Evolutionary conservation across 768 basidiomycete species (phyloP).

Genomic region (Tephrocybe sp.): DNA sequence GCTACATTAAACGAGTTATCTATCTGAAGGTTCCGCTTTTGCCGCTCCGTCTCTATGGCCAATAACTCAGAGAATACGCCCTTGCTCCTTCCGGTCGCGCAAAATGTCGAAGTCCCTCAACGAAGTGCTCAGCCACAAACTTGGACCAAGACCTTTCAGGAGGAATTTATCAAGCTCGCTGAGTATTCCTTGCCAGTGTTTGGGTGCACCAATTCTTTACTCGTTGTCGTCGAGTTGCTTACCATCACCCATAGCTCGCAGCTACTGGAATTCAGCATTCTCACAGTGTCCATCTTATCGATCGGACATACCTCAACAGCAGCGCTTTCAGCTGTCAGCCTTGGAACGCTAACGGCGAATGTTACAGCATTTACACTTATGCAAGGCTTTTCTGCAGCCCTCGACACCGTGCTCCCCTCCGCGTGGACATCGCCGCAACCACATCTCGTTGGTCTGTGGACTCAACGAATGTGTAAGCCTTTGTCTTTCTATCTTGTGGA

Average conservation of each 20-base stretch:
- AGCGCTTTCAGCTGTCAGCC: slow-evolving; percentile 79
- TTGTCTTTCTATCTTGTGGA: background rate
- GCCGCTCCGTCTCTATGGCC: too few species aligned
- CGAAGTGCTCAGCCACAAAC: too few species aligned
- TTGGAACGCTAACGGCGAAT: slow-evolving; percentile 72
- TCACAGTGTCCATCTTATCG: slow-evolving; percentile 81
- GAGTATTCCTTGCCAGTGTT: too few species aligned
- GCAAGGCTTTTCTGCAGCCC: slow-evolving; percentile 77
- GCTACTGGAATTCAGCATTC: slow-evolving; percentile 81
- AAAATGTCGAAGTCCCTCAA: too few species aligned
- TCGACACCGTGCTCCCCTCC: slow-evolving; percentile 91
- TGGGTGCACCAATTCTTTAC: too few species aligned
- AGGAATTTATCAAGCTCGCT: too few species aligned
- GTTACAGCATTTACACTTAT: slow-evolving; percentile 77
- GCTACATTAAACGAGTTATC: too few species aligned
- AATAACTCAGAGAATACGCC: too few species aligned
- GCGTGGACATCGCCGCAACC: slow-evolving; percentile 93
- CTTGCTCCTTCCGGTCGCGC: too few species aligned
- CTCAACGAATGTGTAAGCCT: slow-evolving; percentile 79
- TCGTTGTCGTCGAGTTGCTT: too few species aligned
- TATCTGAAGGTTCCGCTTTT: too few species aligned
- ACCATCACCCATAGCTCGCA: slow-evolving; percentile 76
- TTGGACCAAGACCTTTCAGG: too few species aligned
- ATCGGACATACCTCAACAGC: slow-evolving; percentile 89
- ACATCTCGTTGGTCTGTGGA: slow-evolving; percentile 82